Evolutionary conservation across 192 early-diverging fungal species (phyloP).

Genomic region (Chytriomyces sp.): DNA sequence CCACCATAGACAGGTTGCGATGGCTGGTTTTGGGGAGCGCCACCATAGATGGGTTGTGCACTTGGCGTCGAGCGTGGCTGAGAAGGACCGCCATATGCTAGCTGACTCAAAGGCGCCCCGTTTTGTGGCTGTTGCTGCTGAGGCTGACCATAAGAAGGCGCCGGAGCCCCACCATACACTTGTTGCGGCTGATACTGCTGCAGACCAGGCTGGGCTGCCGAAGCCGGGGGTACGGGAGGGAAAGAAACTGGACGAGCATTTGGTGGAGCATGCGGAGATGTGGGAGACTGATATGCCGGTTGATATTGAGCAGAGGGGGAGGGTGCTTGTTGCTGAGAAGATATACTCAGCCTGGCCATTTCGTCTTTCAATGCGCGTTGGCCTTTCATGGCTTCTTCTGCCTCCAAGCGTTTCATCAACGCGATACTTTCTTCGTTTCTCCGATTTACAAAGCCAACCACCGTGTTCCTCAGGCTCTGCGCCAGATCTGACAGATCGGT

Average conservation of each 20-base stretch:
- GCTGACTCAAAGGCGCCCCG: constrained; percentile 10
- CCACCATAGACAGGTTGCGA: constrained; percentile 31
- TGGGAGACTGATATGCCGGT: not conserved
- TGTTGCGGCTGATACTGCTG: constrained; percentile 31
- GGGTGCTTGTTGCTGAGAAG: not conserved
- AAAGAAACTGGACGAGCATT: not conserved
- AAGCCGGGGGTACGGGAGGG: not conserved
- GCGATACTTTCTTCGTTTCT: constrained; percentile 67
- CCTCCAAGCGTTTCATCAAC: constrained; percentile 59
- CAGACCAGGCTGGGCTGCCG: not conserved
- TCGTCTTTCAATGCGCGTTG: constrained; percentile 67
- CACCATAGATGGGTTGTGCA: constrained; percentile 28
- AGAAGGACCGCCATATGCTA: constrained; percentile 23
- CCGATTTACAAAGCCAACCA: constrained; percentile 61
- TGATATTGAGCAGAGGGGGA: not conserved
- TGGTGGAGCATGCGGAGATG: constrained; percentile 10
- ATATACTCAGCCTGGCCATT: constrained; percentile 55
- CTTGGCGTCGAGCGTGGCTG: not conserved
- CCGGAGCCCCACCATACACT: constrained; percentile 27
- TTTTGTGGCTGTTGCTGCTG: not conserved
- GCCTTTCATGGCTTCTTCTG: constrained; percentile 60
- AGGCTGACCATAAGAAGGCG: not conserved
- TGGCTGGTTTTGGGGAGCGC: not conserved
- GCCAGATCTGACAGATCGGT: constrained; percentile 64
- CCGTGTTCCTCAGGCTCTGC: constrained; percentile 58